A percentile compares a stretch with the other conserved stretches of the same genome.
Conservation (phyloP, 169 alveolate genomes). For the Eimeria maxima region DNA sequence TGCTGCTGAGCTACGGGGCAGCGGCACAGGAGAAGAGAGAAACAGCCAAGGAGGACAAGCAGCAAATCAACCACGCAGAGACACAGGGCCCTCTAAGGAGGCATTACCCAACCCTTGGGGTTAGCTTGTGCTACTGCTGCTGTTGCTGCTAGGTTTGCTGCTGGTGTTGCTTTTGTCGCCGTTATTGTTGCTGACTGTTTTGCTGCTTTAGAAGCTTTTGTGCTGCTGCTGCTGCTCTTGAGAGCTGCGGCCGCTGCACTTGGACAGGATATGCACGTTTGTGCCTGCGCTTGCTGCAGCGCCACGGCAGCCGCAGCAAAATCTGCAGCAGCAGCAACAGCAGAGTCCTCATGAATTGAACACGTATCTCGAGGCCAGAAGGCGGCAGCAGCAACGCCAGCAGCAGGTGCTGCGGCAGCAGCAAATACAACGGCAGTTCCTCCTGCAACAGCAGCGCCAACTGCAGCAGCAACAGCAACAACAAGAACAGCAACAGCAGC, state of each 20-base stretch:
- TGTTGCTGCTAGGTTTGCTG: not conserved
- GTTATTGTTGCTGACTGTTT: not conserved
- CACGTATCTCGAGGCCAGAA: not conserved
- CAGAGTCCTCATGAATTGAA: not conserved
- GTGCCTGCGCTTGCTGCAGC: conserved; percentile 31
- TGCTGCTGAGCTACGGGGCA: conserved; percentile 3
- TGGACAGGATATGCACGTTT: not conserved
- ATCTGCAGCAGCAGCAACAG: not conserved
- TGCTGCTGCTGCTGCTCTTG: conserved; percentile 20
- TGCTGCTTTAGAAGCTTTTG: not conserved
- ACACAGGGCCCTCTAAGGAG: conserved; percentile 4
- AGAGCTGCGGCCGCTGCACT: conserved; percentile 34
- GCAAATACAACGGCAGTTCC: conserved; percentile 12
- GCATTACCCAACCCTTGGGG: conserved; percentile 85
- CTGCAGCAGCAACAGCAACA: conserved; percentile 39
- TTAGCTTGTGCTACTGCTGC: conserved; percentile 55
- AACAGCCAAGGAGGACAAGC: not conserved
- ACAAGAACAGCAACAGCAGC: conserved; percentile 42
- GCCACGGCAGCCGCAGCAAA: not conserved
- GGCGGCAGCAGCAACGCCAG: conserved; percentile 42
- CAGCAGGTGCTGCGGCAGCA: conserved; percentile 19
- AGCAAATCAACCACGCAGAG: conserved; percentile 1
- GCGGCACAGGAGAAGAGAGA: not conserved
- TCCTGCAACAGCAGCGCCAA: conserved; percentile 17
- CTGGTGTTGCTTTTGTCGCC: not conserved